Conservation (phyloP, 208 protist species). For the Polymyxa betae region DNA sequence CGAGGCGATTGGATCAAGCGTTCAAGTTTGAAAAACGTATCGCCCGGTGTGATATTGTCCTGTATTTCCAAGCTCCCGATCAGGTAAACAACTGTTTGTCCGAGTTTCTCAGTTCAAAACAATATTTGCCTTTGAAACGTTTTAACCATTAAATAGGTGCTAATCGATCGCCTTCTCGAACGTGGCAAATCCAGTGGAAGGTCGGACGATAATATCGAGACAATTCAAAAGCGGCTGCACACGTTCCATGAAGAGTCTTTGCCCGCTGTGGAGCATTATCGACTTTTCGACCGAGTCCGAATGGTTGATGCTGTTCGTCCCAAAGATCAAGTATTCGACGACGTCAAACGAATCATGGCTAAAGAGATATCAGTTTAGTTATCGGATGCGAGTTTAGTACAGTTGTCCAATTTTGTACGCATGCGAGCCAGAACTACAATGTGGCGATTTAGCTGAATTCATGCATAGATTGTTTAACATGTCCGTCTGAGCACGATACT, state of each 20-base stretch:
- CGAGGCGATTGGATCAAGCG: constrained; percentile 67
- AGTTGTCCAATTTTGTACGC: too few relatives aligned
- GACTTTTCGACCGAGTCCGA: neutral
- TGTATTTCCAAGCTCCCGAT: constrained; percentile 73
- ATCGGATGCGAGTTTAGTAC: too few relatives aligned
- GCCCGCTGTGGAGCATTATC: constrained; percentile 30
- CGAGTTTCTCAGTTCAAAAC: neutral
- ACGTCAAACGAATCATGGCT: constrained; percentile 3
- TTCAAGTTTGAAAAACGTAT: constrained; percentile 51
- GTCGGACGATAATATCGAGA: constrained; percentile 77
- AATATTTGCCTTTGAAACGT: neutral
- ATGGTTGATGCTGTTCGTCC: neutral
- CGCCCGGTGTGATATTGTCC: constrained; percentile 39
- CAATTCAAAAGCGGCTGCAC: constrained; percentile 74
- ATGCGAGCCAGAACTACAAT: too few relatives aligned
- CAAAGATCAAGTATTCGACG: neutral
- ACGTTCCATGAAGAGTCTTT: constrained; percentile 63
- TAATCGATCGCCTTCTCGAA: constrained; percentile 70
- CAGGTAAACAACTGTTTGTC: neutral
- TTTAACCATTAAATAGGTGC: too few relatives aligned
- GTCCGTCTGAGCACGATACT: too few relatives aligned
- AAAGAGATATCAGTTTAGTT: too few relatives aligned
- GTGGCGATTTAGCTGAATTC: too few relatives aligned
- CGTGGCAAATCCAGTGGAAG: constrained; percentile 73
- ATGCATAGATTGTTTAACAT: too few relatives aligned